Evolutionary conservation across 768 basidiomycete genomes (phyloP).

Genomic region (Pholiota molesta): DNA sequence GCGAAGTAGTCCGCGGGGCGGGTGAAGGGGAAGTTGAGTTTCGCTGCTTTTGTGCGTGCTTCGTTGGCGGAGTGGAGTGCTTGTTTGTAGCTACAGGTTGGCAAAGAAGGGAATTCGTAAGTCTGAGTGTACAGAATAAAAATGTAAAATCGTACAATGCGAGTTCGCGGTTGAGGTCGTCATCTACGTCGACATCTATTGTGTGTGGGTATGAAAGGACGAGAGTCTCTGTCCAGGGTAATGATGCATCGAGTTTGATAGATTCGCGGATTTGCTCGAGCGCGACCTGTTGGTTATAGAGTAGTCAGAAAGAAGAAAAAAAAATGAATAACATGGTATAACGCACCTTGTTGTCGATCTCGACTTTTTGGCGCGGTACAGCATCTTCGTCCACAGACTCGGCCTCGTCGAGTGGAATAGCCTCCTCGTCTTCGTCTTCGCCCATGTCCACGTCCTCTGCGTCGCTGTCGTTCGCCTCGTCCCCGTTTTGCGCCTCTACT

Average conservation of each 20-base stretch:
- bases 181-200: slow-evolving; percentile 76
- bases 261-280: slow-evolving; percentile 80
- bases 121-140: not conserved
- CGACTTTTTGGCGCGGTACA: slow-evolving; percentile 80
- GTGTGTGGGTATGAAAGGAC: slow-evolving; percentile 70
- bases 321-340: not conserved
- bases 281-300: slow-evolving; percentile 54
- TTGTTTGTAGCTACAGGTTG: slow-evolving; percentile 88
- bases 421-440: slow-evolving; percentile 37
- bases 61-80: slow-evolving; percentile 82
- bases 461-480: slow-evolving; percentile 35
- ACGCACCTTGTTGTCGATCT: slow-evolving; percentile 79
- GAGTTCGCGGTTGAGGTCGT: slow-evolving; percentile 93
- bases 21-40: slow-evolving; percentile 82
- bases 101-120: slow-evolving; percentile 2
- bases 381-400: slow-evolving; percentile 80
- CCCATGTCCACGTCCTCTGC: slow-evolving; percentile 33
- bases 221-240: slow-evolving; percentile 88
- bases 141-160: slow-evolving; percentile 75
- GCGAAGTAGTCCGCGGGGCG: slow-evolving; percentile 95
- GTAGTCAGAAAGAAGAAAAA: not conserved
- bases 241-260: slow-evolving; percentile 71
- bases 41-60: slow-evolving; percentile 76
- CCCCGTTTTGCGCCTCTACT: slow-evolving; percentile 26
- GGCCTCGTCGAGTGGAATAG: slow-evolving; percentile 67